Evolutionary conservation across 768 basidiomycete genomes (phyloP).

Genomic region (Phlebiopsis gigantea): DNA sequence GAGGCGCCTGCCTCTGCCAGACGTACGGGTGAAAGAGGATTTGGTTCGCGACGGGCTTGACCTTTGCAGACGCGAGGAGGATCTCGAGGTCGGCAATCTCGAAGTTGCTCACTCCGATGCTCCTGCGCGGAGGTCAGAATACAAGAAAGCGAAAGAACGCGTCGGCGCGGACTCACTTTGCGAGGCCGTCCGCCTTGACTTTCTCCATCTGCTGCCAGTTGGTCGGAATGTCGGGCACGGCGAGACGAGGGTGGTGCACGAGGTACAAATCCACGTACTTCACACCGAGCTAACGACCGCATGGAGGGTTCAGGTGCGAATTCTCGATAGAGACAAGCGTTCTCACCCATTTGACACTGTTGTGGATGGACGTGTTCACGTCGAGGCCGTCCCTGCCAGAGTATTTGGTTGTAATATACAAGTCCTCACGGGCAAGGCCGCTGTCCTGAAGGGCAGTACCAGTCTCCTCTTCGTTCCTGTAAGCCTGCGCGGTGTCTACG

Average conservation of each 20-base stretch:
- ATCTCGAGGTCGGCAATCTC: conserved; percentile 45
- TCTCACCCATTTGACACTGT: conserved; percentile 52
- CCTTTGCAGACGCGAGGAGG: conserved; percentile 52
- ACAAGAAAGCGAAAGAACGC: no score
- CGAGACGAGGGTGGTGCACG: conserved; percentile 53
- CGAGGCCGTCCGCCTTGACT: conserved; percentile 48
- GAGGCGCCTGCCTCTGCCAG: conserved; percentile 42
- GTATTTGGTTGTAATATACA: conserved; percentile 67
- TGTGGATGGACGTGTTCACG: conserved; percentile 48
- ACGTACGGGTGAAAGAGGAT: conserved; percentile 73
- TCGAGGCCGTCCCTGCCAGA: conserved; percentile 46
- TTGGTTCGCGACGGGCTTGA: conserved; percentile 69
- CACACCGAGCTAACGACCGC: conserved; percentile 48
- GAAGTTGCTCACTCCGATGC: conserved; percentile 73
- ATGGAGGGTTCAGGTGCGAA: not conserved
- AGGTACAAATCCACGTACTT: conserved; percentile 68
- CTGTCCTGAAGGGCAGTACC: conserved; percentile 46
- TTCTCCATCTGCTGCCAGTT: conserved; percentile 63
- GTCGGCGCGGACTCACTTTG: conserved; percentile 36
- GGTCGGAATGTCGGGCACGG: conserved; percentile 52
- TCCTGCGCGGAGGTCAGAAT: conserved; percentile 32
- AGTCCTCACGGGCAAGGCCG: conserved; percentile 47
- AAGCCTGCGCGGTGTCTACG: conserved; percentile 59
- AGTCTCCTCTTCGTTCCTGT: conserved; percentile 56
- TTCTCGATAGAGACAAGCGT: not conserved